phyloP scores from a whole-genome alignment of 148 eudicot genomes.

The Tetragonia tetragonoides region DNA sequence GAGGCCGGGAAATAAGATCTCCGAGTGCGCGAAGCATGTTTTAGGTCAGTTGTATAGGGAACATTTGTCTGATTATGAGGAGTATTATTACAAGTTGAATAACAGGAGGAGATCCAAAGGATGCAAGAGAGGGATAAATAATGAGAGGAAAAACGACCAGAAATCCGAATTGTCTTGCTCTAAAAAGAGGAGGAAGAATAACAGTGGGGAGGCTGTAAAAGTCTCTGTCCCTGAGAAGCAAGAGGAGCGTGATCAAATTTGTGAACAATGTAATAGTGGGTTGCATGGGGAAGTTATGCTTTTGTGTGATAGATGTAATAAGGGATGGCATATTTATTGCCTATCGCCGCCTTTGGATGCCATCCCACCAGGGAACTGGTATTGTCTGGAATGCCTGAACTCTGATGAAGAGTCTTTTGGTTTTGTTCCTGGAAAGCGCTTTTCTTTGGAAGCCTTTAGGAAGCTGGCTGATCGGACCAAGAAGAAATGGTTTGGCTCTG shows the following conservation, averaged over 20 bases:
- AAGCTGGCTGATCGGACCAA: conserved; percentile 84
- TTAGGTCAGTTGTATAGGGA: conserved; percentile 73
- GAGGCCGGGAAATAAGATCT: conserved; percentile 55
- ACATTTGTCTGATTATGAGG: conserved; percentile 87
- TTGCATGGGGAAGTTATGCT: conserved; percentile 98
- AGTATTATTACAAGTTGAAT: conserved; percentile 59
- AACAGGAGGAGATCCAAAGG: conserved; percentile 40
- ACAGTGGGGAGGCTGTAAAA: conserved; percentile 53
- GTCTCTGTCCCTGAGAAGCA: conserved; percentile 40
- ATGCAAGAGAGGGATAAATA: conserved; percentile 38
- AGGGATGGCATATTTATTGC: conserved; percentile 95
- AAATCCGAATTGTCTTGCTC: conserved; percentile 37
- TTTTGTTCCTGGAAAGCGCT: conserved; percentile 82
- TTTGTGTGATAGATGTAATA: conserved; percentile 93
- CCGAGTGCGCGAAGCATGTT: conserved; percentile 88
- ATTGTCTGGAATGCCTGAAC: conserved; percentile 92
- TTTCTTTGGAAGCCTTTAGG: conserved; percentile 78
- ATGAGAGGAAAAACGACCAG: conserved; percentile 40
- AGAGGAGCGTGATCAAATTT: conserved; percentile 75
- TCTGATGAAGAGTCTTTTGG: conserved; percentile 91
- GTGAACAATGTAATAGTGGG: conserved; percentile 92
- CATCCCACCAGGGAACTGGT: conserved; percentile 91
- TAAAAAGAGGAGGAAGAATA: conserved; percentile 65
- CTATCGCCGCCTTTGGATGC: conserved; percentile 85
- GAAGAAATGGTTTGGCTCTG: conserved; percentile 95